A percentile compares a stretch with the other conserved stretches of the same genome.
Conservation (phyloP, 257 asterid genomes). For the Fraxinus cuspidata region DNA sequence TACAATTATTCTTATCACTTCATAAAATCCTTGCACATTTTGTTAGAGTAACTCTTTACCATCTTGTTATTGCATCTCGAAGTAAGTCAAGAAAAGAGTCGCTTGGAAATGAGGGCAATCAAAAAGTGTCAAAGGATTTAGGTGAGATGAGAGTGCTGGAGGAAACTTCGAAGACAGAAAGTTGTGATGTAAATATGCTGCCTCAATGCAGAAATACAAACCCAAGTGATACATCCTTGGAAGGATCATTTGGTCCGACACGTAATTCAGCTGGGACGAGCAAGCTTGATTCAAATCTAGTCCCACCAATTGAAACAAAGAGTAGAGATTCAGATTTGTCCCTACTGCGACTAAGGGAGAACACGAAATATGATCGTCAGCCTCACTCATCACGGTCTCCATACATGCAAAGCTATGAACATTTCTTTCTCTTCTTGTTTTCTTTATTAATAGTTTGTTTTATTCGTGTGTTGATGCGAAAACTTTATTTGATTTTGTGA, state of each 20-base stretch:
- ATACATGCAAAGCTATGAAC: neutral
- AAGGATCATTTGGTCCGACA: neutral
- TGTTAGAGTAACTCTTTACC: no score
- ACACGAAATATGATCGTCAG: neutral
- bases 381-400: neutral
- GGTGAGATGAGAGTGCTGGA: no score
- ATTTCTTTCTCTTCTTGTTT: neutral
- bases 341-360: neutral
- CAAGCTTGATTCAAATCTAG: neutral
- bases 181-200: no score
- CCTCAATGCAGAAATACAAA: no score
- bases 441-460: neutral
- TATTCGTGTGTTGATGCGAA: neutral
- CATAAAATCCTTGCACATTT: slow-evolving; percentile 6
- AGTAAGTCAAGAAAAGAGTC: no score
- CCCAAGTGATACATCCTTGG: no score
- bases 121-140: no score
- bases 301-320: neutral
- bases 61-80: no score
- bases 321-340: neutral
- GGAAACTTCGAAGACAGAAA: no score
- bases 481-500: no score
- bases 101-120: no score
- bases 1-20: no score
- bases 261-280: neutral